Conservation (phyloP, 305 asterid genomes). For the Fraxinus paxiana region DNA sequence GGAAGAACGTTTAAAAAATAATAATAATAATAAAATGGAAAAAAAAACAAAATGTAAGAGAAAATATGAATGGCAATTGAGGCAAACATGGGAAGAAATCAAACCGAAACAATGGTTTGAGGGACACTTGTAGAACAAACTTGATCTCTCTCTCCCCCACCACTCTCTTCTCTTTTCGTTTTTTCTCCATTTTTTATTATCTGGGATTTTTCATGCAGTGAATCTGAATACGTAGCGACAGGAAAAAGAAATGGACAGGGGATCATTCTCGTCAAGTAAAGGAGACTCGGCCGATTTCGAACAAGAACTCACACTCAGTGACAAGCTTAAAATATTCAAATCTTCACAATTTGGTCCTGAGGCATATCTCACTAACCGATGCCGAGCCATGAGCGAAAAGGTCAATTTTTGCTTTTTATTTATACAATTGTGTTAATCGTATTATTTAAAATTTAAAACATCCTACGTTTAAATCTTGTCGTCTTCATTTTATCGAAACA, state of each 20-base stretch:
- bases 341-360: constrained; percentile 54
- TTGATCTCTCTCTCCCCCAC: background rate
- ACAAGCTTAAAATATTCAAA: constrained; percentile 72
- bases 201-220: background rate
- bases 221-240: background rate
- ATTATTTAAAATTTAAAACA: background rate
- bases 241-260: constrained; percentile 37
- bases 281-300: constrained; percentile 67
- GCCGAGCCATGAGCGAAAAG: constrained; percentile 74
- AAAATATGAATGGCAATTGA: background rate
- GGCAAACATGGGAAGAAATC: background rate
- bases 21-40: too few relatives aligned
- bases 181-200: background rate
- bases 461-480: background rate
- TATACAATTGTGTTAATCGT: background rate
- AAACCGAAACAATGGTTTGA: background rate
- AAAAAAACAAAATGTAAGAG: background rate
- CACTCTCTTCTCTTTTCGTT: background rate
- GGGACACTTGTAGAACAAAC: background rate
- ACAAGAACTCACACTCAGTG: constrained; percentile 53
- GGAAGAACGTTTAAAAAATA: too few relatives aligned
- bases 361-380: constrained; percentile 45
- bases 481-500: background rate
- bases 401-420: constrained; percentile 17
- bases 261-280: constrained; percentile 47